Evolutionary conservation across 129 eudicot genomes (phyloP), one percentile per base, ranked within the genome.

Genomic region (Escallonia herrerae): DNA sequence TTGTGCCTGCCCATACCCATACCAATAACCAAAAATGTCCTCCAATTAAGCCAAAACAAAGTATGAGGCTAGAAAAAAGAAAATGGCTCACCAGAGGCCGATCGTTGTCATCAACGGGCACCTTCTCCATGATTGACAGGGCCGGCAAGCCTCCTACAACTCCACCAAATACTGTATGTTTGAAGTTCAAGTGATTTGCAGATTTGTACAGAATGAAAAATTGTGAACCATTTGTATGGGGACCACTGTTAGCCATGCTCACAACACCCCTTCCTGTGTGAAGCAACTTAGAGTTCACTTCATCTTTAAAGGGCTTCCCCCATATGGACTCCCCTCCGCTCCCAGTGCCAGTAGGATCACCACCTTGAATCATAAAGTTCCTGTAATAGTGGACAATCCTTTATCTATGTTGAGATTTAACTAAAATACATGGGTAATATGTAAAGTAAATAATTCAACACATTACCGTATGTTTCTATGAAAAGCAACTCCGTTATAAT

Each of bases 301-400:
- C 99, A 63, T 94, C 99, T 68, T 85, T 80, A 63, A 94, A 94
- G 12, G 89, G 80, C 73, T 94, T 81, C 39, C 99, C 99, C 99
- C 99, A 94, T 68, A 94, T 94, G 42, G 99, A 94, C 67, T 94
- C 93, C 11, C 99, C 99, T 55, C 99, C 99, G 77, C 59, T 86
- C 41, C 99, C 99, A 5, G 90, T 94, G 64, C 99, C 99, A 52
- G 90, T 94, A 53, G 99, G 97, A 82, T 94, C 99, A 67, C 99
- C 99, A 52, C 99, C 99, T 86, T 94, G 99, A 62, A 94, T 86
- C 99, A 94, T 94, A 66, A 94, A 94, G 73, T 94, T 94, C 73
- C 99, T 94, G 77, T 69, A 76, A 60, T 65, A 15, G 38, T 12
- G 62, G 15, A 56, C 53, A 14, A 56, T 61, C 41, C 15, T 5